phyloP scores from a whole-genome alignment of 2,329 filamentous ascomycete genomes.

The Dactylella cylindrospora region DNA sequence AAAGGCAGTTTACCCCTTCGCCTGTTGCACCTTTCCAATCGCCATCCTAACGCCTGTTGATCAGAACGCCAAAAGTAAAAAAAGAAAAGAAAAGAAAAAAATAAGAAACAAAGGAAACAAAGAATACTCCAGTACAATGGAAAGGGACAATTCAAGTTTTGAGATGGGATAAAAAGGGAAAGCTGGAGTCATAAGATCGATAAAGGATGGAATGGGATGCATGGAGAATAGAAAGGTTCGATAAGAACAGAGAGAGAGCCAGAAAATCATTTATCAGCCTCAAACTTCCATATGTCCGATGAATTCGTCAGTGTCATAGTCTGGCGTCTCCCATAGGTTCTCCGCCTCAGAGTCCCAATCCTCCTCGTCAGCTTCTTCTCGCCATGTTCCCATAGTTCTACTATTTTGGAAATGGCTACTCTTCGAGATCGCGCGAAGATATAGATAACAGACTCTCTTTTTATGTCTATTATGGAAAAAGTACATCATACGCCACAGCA shows the following conservation, averaged over 20 bases:
- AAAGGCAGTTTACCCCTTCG: too few species aligned
- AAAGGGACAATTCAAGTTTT: too few species aligned
- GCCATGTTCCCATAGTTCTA: constrained; percentile 51
- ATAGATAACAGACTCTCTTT: constrained; percentile 92
- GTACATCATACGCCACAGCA: constrained; percentile 93
- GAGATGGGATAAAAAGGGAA: too few species aligned
- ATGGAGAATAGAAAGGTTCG: too few species aligned
- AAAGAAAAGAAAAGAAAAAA: constrained; percentile 14
- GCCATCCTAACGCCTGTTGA: too few species aligned
- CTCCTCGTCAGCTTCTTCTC: constrained; percentile 51
- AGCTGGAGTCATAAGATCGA: too few species aligned
- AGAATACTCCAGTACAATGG: too few species aligned
- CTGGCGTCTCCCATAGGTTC: constrained; percentile 54
- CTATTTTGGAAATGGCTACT: constrained; percentile 64
- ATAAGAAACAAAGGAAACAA: constrained; percentile 16
- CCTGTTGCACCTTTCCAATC: too few species aligned
- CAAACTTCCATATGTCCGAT: constrained; percentile 47
- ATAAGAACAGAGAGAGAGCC: too few species aligned
- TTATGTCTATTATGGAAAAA: constrained; percentile 95
- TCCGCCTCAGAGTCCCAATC: constrained; percentile 54
- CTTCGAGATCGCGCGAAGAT: constrained; percentile 82
- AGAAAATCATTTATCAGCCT: too few species aligned
- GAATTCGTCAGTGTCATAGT: constrained; percentile 45
- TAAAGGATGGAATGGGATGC: too few species aligned
- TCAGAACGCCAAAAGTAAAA: too few species aligned